Conservation (phyloP, 2,329 filamentous ascomycete genomes). For the Aspergillus bombycis region DNA sequence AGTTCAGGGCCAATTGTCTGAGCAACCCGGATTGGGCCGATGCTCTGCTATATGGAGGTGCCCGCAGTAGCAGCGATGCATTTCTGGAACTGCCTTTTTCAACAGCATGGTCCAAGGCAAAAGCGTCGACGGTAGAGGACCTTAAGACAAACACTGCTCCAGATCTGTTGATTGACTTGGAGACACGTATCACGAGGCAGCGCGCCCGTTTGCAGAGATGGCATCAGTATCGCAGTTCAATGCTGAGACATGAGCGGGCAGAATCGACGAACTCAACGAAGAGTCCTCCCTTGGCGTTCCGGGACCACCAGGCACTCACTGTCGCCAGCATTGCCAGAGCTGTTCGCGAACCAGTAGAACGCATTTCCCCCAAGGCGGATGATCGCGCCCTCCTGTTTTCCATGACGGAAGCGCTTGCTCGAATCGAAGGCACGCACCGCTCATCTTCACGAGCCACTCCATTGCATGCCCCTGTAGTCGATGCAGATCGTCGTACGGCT, state of each 20-base stretch:
- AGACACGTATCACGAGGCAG: constrained; percentile 68
- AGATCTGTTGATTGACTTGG: constrained; percentile 67
- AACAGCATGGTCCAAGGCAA: constrained; percentile 70
- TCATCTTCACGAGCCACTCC: constrained; percentile 8
- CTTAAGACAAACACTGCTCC: constrained; percentile 24
- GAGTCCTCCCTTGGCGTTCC: constrained; percentile 32
- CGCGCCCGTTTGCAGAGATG: constrained; percentile 70
- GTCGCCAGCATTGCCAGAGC: constrained; percentile 42
- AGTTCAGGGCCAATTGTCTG: constrained; percentile 74
- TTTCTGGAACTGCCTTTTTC: constrained; percentile 71
- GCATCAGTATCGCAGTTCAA: constrained; percentile 64
- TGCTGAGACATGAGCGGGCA: constrained; percentile 23
- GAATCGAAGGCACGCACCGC: constrained; percentile 31
- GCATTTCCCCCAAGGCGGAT: constrained; percentile 25
- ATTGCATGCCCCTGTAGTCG: not conserved
- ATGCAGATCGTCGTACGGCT: not conserved
- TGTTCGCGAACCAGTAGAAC: constrained; percentile 33
- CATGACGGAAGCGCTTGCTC: constrained; percentile 36
- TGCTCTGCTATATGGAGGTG: constrained; percentile 69
- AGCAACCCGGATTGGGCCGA: constrained; percentile 76
- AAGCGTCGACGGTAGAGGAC: constrained; percentile 58
- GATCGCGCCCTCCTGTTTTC: constrained; percentile 39
- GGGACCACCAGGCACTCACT: constrained; percentile 42
- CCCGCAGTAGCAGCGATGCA: constrained; percentile 58
- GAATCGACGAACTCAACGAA: constrained; percentile 12